Evolutionary conservation across 2,329 filamentous ascomycete species (phyloP), one percentile per base, ranked within the genome.

Genomic region (Claviceps maximensis): DNA sequence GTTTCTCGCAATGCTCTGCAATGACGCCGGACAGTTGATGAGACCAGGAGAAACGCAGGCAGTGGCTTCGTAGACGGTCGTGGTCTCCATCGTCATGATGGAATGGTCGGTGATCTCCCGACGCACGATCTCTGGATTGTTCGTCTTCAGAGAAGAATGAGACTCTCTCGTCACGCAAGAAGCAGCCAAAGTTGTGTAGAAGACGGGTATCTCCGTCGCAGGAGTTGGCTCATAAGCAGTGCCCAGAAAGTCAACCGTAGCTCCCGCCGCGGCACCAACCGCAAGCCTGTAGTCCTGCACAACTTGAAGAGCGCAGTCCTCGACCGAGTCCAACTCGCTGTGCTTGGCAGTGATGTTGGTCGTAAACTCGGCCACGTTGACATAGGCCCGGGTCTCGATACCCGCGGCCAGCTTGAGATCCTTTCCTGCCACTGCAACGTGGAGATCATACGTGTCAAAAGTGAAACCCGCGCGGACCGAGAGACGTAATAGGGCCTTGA

Each of bases 201-300:
- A 81, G 42, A 25, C 21, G 2, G 36, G 36, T n/a, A 38, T 38
- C 23, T 44, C 23, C 21, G 15, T 44, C 13, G 41, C 41, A 7
- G 41, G 23, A 44, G 21, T 25, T 15, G 41, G 23, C 12, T 13
- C 41, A 82, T 75, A 82, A 0, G 70, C 73, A 15, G 71, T 58
- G 0, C 58, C 56, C 1, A 62, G 64, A 4, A 79, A 49, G 2
- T 63, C 69, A 0, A 81, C 58, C 0, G 74, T 75, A 0, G 77
- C 78, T 1, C 78, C 79, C 4, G 76, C 77, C 1, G 67, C 69
- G 5, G 75, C 78, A 17, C 78, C 79, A 0, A 82, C 57, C 0
- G 70, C 77, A 12, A 82, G 60, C 12, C 70, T 65, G 59, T 78
- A 82, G 1, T 68, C 66, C 56, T 81, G 71, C 10, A 71, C 65